A percentile compares a stretch with the other conserved stretches of the same genome.
Evolutionary conservation across 768 basidiomycete species (phyloP).

Genomic region (Leccinellum albellum): DNA sequence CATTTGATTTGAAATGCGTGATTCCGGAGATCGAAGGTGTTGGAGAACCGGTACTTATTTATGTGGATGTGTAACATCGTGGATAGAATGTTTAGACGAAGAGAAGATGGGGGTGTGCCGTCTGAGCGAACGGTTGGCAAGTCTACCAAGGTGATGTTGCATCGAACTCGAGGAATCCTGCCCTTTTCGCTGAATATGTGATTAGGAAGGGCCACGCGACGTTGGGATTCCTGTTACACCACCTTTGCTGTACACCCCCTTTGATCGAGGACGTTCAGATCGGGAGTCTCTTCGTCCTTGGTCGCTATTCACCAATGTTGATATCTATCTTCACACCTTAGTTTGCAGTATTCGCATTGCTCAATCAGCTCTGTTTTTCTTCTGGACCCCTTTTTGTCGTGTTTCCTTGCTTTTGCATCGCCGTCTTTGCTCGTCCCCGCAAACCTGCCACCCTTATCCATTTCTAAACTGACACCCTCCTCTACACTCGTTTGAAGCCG

Average conservation of each 20-base stretch:
- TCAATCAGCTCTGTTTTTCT: constrained; percentile 18
- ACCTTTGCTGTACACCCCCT: constrained; percentile 1
- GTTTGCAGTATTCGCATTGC: constrained; percentile 24
- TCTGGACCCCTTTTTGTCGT: constrained; percentile 21
- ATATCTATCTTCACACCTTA: constrained; percentile 26
- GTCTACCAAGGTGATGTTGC: constrained; percentile 29
- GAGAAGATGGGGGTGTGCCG: constrained; percentile 14
- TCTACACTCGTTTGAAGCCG: constrained; percentile 27
- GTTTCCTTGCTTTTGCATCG: constrained; percentile 21
- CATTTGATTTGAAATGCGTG: constrained; percentile 97
- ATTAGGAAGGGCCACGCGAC: constrained; percentile 11
- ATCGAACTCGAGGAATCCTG: constrained; percentile 16
- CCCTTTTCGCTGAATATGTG: constrained; percentile 16
- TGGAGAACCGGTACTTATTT: constrained; percentile 92
- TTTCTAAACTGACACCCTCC: constrained; percentile 24
- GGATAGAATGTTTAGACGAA: constrained; percentile 23
- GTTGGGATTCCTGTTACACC: constrained; percentile 19
- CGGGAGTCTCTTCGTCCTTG: constrained; percentile 18
- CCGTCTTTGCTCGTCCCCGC: constrained; percentile 21
- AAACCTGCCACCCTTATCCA: constrained; percentile 13
- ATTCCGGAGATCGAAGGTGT: constrained; percentile 97
- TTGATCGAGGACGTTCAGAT: constrained; percentile 17
- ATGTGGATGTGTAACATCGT: constrained; percentile 61
- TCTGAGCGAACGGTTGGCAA: constrained; percentile 10
- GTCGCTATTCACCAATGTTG: constrained; percentile 17